Conservation (phyloP, 441 rosid genomes). For the Gossypium schwendimanii region DNA sequence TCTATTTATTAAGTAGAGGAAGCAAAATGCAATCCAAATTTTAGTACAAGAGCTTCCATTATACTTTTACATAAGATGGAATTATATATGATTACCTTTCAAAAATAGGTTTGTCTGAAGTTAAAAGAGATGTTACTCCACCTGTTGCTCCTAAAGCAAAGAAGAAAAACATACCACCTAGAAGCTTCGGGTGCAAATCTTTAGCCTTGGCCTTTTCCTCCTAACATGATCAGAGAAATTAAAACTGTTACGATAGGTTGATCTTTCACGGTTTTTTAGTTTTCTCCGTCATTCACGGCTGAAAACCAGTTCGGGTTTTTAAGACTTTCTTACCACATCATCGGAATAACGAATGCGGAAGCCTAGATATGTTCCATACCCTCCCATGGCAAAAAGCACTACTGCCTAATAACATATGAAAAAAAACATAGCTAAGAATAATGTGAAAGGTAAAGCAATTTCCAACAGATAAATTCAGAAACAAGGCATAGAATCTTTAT, state of each 20-base stretch:
- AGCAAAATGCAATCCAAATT: too few species aligned
- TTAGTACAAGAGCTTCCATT: too few species aligned
- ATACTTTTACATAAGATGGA: background rate
- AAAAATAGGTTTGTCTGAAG: slow-evolving; percentile 73
- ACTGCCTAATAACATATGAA: slow-evolving; percentile 48
- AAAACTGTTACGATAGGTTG: background rate
- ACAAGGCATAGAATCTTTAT: slow-evolving; percentile 3
- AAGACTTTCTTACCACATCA: slow-evolving; percentile 45
- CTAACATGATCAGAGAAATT: slow-evolving; percentile 23
- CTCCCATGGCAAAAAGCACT: slow-evolving; percentile 95
- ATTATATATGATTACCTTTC: slow-evolving; percentile 42
- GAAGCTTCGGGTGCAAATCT: slow-evolving; percentile 86
- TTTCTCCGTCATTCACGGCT: background rate
- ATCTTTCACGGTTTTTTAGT: background rate
- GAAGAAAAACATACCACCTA: slow-evolving; percentile 87
- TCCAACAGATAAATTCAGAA: background rate
- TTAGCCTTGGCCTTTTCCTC: slow-evolving; percentile 88
- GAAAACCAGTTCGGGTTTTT: too few species aligned
- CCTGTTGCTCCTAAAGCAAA: slow-evolving; percentile 91
- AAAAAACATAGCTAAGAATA: background rate
- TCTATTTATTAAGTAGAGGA: too few species aligned
- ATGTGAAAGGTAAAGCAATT: background rate
- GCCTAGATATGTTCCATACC: slow-evolving; percentile 87
- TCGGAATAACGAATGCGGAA: slow-evolving; percentile 67
- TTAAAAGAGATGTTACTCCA: slow-evolving; percentile 74